Percentiles rank a stretch among this genome's conserved stretches.
Conservation (phyloP, 1,284 basidiomycete genomes). For the Inonotus hispidus region DNA sequence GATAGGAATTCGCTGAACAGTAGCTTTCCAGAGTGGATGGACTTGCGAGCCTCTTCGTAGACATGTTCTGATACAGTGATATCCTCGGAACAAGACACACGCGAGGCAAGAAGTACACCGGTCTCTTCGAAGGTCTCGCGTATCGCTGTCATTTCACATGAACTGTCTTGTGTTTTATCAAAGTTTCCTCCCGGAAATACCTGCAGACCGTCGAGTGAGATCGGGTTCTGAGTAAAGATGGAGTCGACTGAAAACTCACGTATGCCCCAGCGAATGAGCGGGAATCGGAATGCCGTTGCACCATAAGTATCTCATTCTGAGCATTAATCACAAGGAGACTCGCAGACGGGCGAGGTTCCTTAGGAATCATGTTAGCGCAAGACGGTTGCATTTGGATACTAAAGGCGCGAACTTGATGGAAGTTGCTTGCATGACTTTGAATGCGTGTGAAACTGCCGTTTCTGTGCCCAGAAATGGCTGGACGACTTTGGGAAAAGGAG, state of each 20-base stretch:
- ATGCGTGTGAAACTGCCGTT: too few relatives aligned
- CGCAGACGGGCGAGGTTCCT: slow-evolving; percentile 37
- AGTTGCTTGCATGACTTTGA: too few relatives aligned
- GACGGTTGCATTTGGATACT: not conserved
- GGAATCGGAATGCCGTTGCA: slow-evolving; percentile 59
- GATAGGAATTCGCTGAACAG: slow-evolving; percentile 51
- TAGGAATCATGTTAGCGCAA: not conserved
- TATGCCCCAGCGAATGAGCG: slow-evolving; percentile 59
- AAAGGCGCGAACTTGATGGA: too few relatives aligned
- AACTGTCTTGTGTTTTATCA: slow-evolving; percentile 52
- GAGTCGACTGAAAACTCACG: slow-evolving; percentile 34
- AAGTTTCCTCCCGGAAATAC: slow-evolving; percentile 72
- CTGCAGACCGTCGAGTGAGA: slow-evolving; percentile 31
- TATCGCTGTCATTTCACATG: slow-evolving; percentile 55
- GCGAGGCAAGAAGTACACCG: slow-evolving; percentile 56
- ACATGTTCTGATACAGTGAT: slow-evolving; percentile 30
- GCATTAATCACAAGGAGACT: slow-evolving; percentile 59
- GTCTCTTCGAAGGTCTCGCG: slow-evolving; percentile 72
- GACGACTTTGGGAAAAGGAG: too few relatives aligned
- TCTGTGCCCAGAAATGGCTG: too few relatives aligned
- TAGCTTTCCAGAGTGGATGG: slow-evolving; percentile 46
- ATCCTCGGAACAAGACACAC: slow-evolving; percentile 13
- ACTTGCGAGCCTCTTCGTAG: slow-evolving; percentile 49
- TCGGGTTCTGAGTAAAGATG: not conserved
- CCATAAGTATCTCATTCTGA: slow-evolving; percentile 60